Evolutionary conservation across 768 basidiomycete species (phyloP), one percentile per base, ranked within the genome.

Genomic region (Leccinum uliginosum): DNA sequence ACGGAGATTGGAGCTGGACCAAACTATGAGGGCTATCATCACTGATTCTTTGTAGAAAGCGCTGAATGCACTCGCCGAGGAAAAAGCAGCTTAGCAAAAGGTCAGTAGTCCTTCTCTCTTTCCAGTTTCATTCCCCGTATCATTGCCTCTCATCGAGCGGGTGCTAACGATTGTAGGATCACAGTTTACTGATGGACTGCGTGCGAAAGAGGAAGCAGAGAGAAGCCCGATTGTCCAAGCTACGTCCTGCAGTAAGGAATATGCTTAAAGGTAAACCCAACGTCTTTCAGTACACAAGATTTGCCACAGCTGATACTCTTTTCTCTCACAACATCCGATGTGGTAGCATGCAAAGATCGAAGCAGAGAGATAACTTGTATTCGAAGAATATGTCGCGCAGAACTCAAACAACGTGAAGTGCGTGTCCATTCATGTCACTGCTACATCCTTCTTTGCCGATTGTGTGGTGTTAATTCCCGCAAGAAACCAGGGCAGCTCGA

Each of bases 31-130:
- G 69, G 89, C 92, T 65, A 93, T 97, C 73, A 96, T 99, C 73
- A 98, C 93, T 65, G 96, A 98, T 77, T 95, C 97, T 45, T 74
- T 97, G 62, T 99, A 98, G 76, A 95, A 93, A 76, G 89, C 93
- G 45, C 79, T 99, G 58, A 90, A 89, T 68, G 92, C 89, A 46
- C 80, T 98, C 49, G 93, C 93, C 15, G 94, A 99, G 75, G 95
- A 94, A 76, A 98, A 97, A 75, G 78, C 85, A 54, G 84, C 87
- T 54, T 99, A 91, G 83, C 91, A 95, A 73, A 93, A 94, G 82
- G 94, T 93, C 53, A 35, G 81, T 69, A 23, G 27, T 49, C 23
- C 26, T 52, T 38, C 14, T 55, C n/a, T 27, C 44, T 26, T 27
- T 34, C 21, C 27, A 19, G 2, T 47, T 40, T 8, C n/a, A n/a